Percentiles rank a stretch among this genome's conserved stretches.
These are phyloP conservation scores for Primulina tabacum DNA, from an alignment of 257 asterid species.

Conservation along the genomic window DNA sequence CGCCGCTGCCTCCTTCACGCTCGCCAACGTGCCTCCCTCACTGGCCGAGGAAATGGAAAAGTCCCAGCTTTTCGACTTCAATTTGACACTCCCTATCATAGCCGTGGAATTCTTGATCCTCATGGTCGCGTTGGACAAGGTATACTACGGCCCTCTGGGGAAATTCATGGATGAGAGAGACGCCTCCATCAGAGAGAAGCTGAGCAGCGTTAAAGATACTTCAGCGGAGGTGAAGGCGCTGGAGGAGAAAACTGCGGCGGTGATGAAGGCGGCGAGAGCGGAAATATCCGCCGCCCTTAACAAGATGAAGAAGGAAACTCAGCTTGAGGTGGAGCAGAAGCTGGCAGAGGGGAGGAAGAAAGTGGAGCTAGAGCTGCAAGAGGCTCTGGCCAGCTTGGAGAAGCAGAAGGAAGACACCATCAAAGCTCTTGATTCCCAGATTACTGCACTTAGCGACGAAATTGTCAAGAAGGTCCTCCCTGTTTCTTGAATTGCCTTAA, in stretches of 20 bases:
- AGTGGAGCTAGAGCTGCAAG: constrained; percentile 80
- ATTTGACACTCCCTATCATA: constrained; percentile 82
- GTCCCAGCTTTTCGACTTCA: constrained; percentile 82
- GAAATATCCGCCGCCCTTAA: constrained; percentile 83
- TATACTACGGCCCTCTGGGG: constrained; percentile 78
- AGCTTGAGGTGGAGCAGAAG: constrained; percentile 75
- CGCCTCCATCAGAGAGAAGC: constrained; percentile 66
- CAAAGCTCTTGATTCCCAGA: constrained; percentile 77
- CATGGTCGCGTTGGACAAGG: constrained; percentile 86
- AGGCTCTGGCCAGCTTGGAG: constrained; percentile 69
- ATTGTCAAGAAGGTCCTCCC: constrained; percentile 95
- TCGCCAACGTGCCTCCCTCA: constrained; percentile 71
- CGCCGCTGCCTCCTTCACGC: constrained; percentile 52
- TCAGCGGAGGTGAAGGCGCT: constrained; percentile 81
- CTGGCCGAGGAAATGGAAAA: constrained; percentile 73
- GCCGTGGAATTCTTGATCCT: constrained; percentile 68
- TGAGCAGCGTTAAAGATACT: constrained; percentile 82
- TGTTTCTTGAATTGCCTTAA: constrained; percentile 31
- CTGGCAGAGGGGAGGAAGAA: constrained; percentile 76
- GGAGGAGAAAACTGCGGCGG: constrained; percentile 73
- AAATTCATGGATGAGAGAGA: constrained; percentile 92
- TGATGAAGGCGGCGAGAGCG: constrained; percentile 89
- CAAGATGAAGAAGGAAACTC: constrained; percentile 95
- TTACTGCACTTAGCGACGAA: constrained; percentile 69
- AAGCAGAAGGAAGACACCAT: constrained; percentile 78